These are phyloP conservation scores for Starmerella tilneyi DNA, from an alignment of 805 yeast species.

Conservation along the genomic window DNA sequence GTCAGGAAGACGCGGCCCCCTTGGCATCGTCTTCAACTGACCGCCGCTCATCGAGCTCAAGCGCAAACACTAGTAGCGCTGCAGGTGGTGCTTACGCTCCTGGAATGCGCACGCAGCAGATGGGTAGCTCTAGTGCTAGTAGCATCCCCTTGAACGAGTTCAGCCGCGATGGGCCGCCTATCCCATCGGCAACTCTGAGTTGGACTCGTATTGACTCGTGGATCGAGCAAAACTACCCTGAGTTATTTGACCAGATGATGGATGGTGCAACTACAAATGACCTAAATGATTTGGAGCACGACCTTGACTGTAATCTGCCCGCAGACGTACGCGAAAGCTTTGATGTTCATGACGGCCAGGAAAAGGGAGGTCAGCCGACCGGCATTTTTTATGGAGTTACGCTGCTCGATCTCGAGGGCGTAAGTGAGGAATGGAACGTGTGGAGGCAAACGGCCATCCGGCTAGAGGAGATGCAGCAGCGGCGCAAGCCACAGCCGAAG, in stretches of 20 bases:
- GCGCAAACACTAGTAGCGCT: slow-evolving; percentile 7
- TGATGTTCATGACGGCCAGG: slow-evolving; percentile 86
- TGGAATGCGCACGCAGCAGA: slow-evolving; percentile 31
- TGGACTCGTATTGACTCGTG: slow-evolving; percentile 87
- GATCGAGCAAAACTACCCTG: slow-evolving; percentile 70
- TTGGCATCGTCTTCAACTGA: slow-evolving; percentile 15
- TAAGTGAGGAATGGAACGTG: slow-evolving; percentile 66
- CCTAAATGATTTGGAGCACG: slow-evolving; percentile 71
- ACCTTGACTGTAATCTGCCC: slow-evolving; percentile 65
- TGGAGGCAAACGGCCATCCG: slow-evolving; percentile 52
- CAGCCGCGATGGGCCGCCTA: slow-evolving; percentile 33
- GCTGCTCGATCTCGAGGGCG: slow-evolving; percentile 68
- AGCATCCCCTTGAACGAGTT: slow-evolving; percentile 43
- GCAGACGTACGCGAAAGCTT: slow-evolving; percentile 70
- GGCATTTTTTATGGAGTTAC: slow-evolving; percentile 75
- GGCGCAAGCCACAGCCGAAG: slow-evolving; percentile 10
- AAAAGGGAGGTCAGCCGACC: slow-evolving; percentile 57
- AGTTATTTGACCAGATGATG: slow-evolving; percentile 64
- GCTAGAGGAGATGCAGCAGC: slow-evolving; percentile 23
- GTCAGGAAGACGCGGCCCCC: slow-evolving; percentile 22
- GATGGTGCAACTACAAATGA: slow-evolving; percentile 74
- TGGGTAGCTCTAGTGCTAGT: slow-evolving; percentile 27
- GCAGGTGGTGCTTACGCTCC: slow-evolving; percentile 28
- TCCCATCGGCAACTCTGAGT: slow-evolving; percentile 58
- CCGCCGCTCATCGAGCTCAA: slow-evolving; percentile 14